These are phyloP conservation scores for Erythrophleum fordii DNA, from an alignment of 306 rosid genomes.

Conservation along the genomic window DNA sequence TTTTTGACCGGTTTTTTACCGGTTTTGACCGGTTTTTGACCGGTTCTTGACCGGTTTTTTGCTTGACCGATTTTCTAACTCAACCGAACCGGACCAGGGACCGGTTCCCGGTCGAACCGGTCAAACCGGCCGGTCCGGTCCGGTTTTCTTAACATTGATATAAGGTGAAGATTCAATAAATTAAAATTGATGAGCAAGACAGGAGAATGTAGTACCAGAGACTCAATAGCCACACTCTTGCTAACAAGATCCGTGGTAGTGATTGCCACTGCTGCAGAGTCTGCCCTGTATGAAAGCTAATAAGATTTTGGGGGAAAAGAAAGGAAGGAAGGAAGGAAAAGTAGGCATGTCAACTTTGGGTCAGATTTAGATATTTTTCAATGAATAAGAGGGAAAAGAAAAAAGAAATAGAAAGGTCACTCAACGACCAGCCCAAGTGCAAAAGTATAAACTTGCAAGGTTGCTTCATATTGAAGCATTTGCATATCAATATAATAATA, in stretches of 20 bases:
- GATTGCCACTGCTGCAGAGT: constrained; percentile 91
- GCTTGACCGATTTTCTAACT: no score
- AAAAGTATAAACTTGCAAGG: background rate
- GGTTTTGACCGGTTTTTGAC: no score
- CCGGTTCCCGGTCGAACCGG: no score
- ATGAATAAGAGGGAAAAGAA: constrained; percentile 11
- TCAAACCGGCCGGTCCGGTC: no score
- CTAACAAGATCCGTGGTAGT: constrained; percentile 95
- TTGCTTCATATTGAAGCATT: constrained; percentile 25
- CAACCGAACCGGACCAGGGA: no score
- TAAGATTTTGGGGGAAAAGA: constrained; percentile 42
- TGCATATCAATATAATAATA: constrained; percentile 12
- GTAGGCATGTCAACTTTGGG: background rate
- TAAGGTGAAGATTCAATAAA: constrained; percentile 3
- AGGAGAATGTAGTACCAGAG: constrained; percentile 58
- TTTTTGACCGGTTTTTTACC: no score
- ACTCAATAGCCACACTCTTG: constrained; percentile 94
- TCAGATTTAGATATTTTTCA: constrained; percentile 7
- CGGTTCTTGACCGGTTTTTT: no score
- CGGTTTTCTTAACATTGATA: no score
- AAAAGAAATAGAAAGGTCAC: background rate
- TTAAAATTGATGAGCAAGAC: constrained; percentile 16
- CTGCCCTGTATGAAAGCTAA: constrained; percentile 73
- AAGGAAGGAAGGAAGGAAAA: constrained; percentile 14
- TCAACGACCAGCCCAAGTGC: background rate